Base-by-base conservation (phyloP, 106 monocot genomes). In the Allium sativum region DNA sequence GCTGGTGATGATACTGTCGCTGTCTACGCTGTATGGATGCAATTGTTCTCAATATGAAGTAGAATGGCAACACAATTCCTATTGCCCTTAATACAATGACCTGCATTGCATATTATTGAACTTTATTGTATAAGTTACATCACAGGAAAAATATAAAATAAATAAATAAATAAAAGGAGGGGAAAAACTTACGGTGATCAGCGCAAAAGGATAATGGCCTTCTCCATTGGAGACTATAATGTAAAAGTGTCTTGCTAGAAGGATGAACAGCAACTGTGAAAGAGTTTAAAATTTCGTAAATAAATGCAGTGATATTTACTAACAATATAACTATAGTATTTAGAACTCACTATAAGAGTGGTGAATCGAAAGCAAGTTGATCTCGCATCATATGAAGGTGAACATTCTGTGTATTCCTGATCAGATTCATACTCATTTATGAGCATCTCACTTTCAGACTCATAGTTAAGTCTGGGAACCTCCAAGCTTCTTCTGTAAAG, bases 21-120 rank as follows among this genome's bases (percentile, higher is more conserved):
- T 57, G 70, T 16, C 58, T 9, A 10, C 55, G 55, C 14, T 55
- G 73, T 1, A 72, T 45, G 22, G 54, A 52, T 9, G 50, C 14
- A 7, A 72, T 47, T 6, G 70, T 40, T 59, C 41, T 67, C 68
- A 75, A 22, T 12, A 76, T 45, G 43, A 75, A 61, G 58, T 72
- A 80, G 51, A 76, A 48, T 21, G 81, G 81, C 59, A 81, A 11
- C 3, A 81, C 7, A 18, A 81, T 69, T 11, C 81, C 76, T 18
- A 20, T 50, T 8, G 73, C 59, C 18, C 81, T 52, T 31, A 81
- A 51, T 16, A 62, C 15, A 65, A 73, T 55, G 8, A 73, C 45
- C 81, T 81, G 48, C 19, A 57, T 40, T 45, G 40, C 40, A 12
- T 18, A 9, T 3, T 16, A 21, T 46, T 3, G 10, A 18, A 12